Evolutionary conservation across 2,329 filamentous ascomycete species (phyloP).

Genomic region (Exophiala bonariae): DNA sequence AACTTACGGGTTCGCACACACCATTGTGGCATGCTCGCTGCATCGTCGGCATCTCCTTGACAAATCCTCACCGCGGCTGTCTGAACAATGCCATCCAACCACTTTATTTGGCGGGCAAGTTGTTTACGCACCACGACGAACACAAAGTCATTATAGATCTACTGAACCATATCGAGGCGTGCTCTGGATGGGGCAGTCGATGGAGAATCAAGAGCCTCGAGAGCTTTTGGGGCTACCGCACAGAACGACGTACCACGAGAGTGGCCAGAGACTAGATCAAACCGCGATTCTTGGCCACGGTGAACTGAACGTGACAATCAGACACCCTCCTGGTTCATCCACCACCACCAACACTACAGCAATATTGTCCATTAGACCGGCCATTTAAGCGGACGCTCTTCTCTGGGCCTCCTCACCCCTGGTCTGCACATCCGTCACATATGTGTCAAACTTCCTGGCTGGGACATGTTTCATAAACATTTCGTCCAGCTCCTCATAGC

Average conservation of each 20-base stretch:
- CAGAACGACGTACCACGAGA: too few species aligned
- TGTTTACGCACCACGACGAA: slow-evolving; percentile 53
- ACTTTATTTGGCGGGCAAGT: slow-evolving; percentile 56
- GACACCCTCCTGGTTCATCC: too few species aligned
- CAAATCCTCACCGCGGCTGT: slow-evolving; percentile 57
- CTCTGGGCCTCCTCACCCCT: too few species aligned
- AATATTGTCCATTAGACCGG: too few species aligned
- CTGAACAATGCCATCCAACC: slow-evolving; percentile 61
- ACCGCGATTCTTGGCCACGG: too few species aligned
- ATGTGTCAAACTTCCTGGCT: slow-evolving; percentile 33
- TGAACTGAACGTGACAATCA: too few species aligned
- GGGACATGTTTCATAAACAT: slow-evolving; percentile 40
- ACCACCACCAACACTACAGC: too few species aligned
- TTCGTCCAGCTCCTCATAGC: slow-evolving; percentile 42
- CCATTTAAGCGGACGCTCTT: too few species aligned
- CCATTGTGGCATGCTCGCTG: slow-evolving; percentile 56
- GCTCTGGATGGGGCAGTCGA: slow-evolving; percentile 64
- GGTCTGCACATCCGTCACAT: not conserved
- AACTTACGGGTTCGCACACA: not conserved
- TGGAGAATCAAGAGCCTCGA: slow-evolving; percentile 58
- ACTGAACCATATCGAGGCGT: slow-evolving; percentile 58
- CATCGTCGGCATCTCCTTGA: slow-evolving; percentile 57
- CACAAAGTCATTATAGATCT: slow-evolving; percentile 48
- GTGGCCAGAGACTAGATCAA: too few species aligned
- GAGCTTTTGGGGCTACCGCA: slow-evolving; percentile 35